Evolutionary conservation across 495 filamentous ascomycete species (phyloP).

Genomic region (Platismatia glauca): DNA sequence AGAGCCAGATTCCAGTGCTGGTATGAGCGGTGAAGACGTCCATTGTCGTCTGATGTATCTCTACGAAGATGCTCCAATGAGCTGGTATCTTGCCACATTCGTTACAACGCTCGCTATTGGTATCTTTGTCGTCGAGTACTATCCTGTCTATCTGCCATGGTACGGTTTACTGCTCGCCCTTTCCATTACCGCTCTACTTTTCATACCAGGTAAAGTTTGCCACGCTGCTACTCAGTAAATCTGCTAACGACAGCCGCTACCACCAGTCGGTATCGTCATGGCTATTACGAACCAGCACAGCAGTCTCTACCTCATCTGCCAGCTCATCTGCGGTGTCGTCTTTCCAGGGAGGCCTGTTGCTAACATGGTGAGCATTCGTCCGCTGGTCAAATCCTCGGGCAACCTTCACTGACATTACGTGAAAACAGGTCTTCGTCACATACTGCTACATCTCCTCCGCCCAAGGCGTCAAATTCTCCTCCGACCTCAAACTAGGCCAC

Average conservation of each 20-base stretch:
- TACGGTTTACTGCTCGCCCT: constrained; percentile 71
- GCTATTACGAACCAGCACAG: constrained; percentile 78
- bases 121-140: constrained; percentile 80
- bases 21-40: constrained; percentile 51
- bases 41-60: constrained; percentile 69
- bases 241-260: too few species aligned
- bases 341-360: constrained; percentile 78
- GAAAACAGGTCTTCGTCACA: constrained; percentile 54
- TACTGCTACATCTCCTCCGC: constrained; percentile 75
- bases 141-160: constrained; percentile 65
- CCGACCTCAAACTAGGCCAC: constrained; percentile 80
- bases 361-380: constrained; percentile 50
- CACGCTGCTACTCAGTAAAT: too few species aligned
- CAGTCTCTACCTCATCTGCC: constrained; percentile 69
- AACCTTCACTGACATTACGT: neutral
- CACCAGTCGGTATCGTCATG: constrained; percentile 78
- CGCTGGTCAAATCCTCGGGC: neutral
- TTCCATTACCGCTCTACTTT: constrained; percentile 60
- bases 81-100: constrained; percentile 67
- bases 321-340: constrained; percentile 66
- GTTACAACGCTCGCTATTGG: constrained; percentile 61
- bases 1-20: constrained; percentile 11
- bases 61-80: constrained; percentile 65
- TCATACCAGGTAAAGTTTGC: too few species aligned
- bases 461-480: constrained; percentile 78